Evolutionary conservation across 2,329 filamentous ascomycete species (phyloP), one percentile per base, ranked within the genome.

Genomic region (Septoria linicola): DNA sequence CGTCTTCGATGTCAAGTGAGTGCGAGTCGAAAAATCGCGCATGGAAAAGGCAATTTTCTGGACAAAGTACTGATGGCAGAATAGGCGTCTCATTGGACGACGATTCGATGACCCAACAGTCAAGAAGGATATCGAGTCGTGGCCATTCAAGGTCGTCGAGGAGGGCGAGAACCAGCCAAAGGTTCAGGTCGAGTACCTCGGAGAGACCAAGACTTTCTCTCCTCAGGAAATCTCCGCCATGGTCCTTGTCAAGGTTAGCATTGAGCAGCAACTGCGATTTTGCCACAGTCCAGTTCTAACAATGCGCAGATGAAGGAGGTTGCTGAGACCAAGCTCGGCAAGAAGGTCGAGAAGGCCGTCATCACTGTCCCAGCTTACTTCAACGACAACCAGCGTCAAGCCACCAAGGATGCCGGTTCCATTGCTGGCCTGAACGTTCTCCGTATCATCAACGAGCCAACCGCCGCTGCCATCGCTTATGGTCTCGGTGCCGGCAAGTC

Each of bases 391-490:
- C 93, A 99, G 82, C 88, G 93, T 79, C 93, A 97, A 79, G 89
- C 93, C 63, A 99, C 93, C 79, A 97, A 97, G 86, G 93, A 97
- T 72, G 93, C 93, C 63, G 93, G 93, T 85, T 88, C 92, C 73
- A 99, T 99, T 71, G 80, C 92, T 69, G 93, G 92, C 66, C 85
- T 99, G 59, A 96, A 97, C 78, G 90, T 99, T 65, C 91, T 99
- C 75, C 91, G 93, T 83, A 97, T 99, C 80, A 97, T 99, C 80
- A 99, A 99, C 84, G 93, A 99, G 81, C 93, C 93, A 57, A 99
- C 93, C 60, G 93, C 93, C 65, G 93, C 93, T 58, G 93, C 93
- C 67, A 97, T 97, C 68, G 93, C 93, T 67, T 99, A 99, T 76
- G 93, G 93, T 83, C 88, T 99, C 57, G 66, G 66, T 49, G 58